Evolutionary conservation across 331 rosid genomes (phyloP), one percentile per base, ranked within the genome.

Genomic region (Ulmus americana): DNA sequence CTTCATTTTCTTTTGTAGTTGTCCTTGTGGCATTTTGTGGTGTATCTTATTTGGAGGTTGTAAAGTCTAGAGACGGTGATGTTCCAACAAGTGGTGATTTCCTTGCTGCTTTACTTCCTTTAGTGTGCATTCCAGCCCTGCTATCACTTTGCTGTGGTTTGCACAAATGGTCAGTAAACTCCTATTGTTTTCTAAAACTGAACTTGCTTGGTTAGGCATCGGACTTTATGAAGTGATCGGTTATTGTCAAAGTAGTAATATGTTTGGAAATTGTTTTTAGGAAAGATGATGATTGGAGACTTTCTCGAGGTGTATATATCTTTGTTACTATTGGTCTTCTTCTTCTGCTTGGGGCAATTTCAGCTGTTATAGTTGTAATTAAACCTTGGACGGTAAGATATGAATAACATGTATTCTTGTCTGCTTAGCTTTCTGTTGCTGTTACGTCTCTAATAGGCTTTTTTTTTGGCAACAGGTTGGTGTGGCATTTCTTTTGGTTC

Each of bases 271-370:
- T 57, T 65, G 35, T 77, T 80, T 80, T 69, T 81, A 94, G 99
- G 99, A 94, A 85, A 84, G 99, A 94, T 73, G 99, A 94, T 84
- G 86, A 74, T 70, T 94, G 99, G 99, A 94, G 70, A 53, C 99
- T 94, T 77, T 90, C 99, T 64, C 85, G 82, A 48, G 97, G 86
- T 71, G 99, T 94, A 62, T 85, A 84, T 79, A 81, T 79, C 57
- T 90, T 94, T 84, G 95, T 94, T 69, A 77, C 72, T 68, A 85
- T 90, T 63, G 99, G 99, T 47, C 95, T 94, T 70, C 82, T 90
- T 68, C 97, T 94, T 65, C 81, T 94, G 61, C 90, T 94, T 62
- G 95, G 96, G 59, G 99, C 95, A 60, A 94, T 94, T 74, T 81
- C 99, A 55, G 97, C 99, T 79, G 82, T 94, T 69, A 90, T 85